Evolutionary conservation across 164 flowering plant genomes (phyloP), one percentile per base, ranked within the genome.

Genomic region (Akebia trifoliata): DNA sequence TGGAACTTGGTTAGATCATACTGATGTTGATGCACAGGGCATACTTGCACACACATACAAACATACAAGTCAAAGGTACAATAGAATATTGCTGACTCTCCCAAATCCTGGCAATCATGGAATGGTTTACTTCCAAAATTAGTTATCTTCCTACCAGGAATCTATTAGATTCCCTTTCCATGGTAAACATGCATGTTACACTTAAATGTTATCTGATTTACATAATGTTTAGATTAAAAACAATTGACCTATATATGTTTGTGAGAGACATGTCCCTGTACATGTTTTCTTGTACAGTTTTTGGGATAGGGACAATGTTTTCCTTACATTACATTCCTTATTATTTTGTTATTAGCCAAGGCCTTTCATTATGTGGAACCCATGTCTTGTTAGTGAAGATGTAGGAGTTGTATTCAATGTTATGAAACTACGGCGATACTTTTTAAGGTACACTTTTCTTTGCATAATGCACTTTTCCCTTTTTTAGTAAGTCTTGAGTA

Each of bases 281-380:
- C 24, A 29, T 2, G 26, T 1, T 58, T 50, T 58, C 54, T 66
- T 30, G n/a, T 53, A 46, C 54, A 54, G 69, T 39, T 59, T 49
- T 38, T 38, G 20, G 49, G 51, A 12, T 26, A 48, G 43, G 50
- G 51, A 29, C 54, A 30, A 22, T 67, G 22, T 29, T 55, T 50
- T 42, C 38, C 59, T 70, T 39, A 36, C 37, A 32, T 39, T 56
- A 11, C 26, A 50, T 56, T 68, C 34, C 30, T 62, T 22, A 43
- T 62, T 54, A 30, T 65, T 54, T 22, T 65, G 46, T 61, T 69
- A 30, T 64, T 72, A 90, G 94, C 97, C 90, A 57, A 82, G 88
- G 76, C 97, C 97, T 71, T 96, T 90, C 50, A 80, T 93, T 70
- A 93, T 93, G 99, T 93, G 99, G 97, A 93, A 93, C 59, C 99